These are phyloP conservation scores for Inonotus obliquus DNA, from an alignment of 1,284 basidiomycete species.

Conservation along the genomic window DNA sequence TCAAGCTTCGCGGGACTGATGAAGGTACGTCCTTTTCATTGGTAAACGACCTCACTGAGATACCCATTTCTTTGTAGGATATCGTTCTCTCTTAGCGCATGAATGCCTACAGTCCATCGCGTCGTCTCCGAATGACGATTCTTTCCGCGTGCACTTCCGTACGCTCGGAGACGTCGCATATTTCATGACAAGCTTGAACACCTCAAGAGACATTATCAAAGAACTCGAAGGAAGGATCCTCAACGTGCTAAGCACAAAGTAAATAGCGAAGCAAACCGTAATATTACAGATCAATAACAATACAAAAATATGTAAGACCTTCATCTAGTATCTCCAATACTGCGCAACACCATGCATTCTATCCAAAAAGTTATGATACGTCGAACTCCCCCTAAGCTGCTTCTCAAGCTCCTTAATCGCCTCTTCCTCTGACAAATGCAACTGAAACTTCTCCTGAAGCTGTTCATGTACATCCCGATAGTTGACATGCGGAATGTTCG, in stretches of 20 bases:
- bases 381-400: conserved; percentile 87
- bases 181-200: conserved; percentile 91
- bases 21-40: conserved; percentile 42
- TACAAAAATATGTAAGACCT: too few relatives aligned
- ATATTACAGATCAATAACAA: neutral
- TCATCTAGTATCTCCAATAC: conserved; percentile 66
- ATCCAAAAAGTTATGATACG: conserved; percentile 93
- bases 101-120: conserved; percentile 49
- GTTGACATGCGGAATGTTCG: conserved; percentile 97
- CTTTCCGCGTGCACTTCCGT: conserved; percentile 80
- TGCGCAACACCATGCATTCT: conserved; percentile 85
- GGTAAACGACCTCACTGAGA: conserved; percentile 8
- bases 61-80: conserved; percentile 43
- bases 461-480: conserved; percentile 82
- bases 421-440: conserved; percentile 92
- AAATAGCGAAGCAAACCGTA: neutral
- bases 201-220: conserved; percentile 45
- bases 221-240: conserved; percentile 60
- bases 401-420: conserved; percentile 97
- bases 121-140: conserved; percentile 42
- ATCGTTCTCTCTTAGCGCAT: conserved; percentile 72
- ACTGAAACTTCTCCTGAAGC: conserved; percentile 94
- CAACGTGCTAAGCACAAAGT: conserved; percentile 29
- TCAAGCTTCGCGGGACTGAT: conserved; percentile 65
- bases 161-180: conserved; percentile 93